Conservation (phyloP, 805 yeast species). For the Ogataea methanolica region DNA sequence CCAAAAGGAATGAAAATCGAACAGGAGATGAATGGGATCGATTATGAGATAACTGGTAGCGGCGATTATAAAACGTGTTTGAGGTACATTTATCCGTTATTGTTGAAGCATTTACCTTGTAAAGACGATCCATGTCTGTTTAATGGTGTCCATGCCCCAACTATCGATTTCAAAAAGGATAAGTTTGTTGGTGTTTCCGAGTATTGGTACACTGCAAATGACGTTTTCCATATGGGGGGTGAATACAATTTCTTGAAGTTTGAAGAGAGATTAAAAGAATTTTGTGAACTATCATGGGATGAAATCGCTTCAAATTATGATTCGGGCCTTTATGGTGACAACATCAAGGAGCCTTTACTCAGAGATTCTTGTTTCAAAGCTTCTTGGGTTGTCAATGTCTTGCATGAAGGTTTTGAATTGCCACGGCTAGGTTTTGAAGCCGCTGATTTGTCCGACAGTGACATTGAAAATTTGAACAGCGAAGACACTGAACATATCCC, state of each 20-base stretch:
- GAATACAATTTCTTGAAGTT: conserved; percentile 73
- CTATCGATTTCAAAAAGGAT: conserved; percentile 70
- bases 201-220: conserved; percentile 96
- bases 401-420: conserved; percentile 89
- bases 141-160: conserved; percentile 94
- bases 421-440: conserved; percentile 65
- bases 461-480: conserved; percentile 22
- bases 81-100: conserved; percentile 65
- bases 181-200: conserved; percentile 92
- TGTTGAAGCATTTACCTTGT: conserved; percentile 79
- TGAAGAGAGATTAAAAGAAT: conserved; percentile 59
- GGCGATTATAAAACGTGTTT: conserved; percentile 79
- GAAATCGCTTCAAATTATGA: conserved; percentile 42
- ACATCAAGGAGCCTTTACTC: conserved; percentile 52
- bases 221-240: conserved; percentile 84
- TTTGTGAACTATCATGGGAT: conserved; percentile 76
- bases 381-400: conserved; percentile 83
- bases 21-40: conserved; percentile 42
- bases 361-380: conserved; percentile 89
- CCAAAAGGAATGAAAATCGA: conserved; percentile 55
- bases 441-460: conserved; percentile 22
- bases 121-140: conserved; percentile 85
- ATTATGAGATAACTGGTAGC: conserved; percentile 58
- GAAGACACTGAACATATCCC: conserved; percentile 41
- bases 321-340: conserved; percentile 52